Evolutionary conservation across 1,139 yeast genomes (phyloP).

Genomic region (Pichia sp.): DNA sequence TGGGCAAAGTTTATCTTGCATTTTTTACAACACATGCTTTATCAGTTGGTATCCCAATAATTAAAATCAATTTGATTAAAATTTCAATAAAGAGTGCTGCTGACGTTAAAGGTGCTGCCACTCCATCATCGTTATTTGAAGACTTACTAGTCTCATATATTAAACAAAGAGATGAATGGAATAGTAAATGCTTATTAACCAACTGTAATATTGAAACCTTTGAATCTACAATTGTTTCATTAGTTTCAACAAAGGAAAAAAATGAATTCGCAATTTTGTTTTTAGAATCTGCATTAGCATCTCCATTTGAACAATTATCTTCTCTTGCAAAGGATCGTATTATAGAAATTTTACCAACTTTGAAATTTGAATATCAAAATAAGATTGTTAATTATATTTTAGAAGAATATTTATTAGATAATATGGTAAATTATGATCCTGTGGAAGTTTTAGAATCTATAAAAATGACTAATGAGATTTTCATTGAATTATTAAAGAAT

Average conservation of each 20-base stretch:
- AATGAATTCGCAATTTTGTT: slow-evolving; percentile 53
- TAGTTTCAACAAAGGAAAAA: slow-evolving; percentile 57
- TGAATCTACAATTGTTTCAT: slow-evolving; percentile 48
- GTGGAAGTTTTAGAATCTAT: slow-evolving; percentile 48
- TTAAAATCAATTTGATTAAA: slow-evolving; percentile 38
- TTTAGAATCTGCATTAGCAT: slow-evolving; percentile 46
- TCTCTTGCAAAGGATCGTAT: slow-evolving; percentile 41
- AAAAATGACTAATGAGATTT: slow-evolving; percentile 39
- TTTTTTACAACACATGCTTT: slow-evolving; percentile 48
- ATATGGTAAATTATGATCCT: slow-evolving; percentile 40
- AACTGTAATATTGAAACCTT: slow-evolving; percentile 46
- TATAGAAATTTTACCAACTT: slow-evolving; percentile 44
- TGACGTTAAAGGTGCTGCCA: slow-evolving; percentile 32
- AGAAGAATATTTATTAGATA: slow-evolving; percentile 42
- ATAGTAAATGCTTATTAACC: slow-evolving; percentile 38
- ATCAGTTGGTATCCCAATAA: slow-evolving; percentile 37
- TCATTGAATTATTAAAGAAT: slow-evolving; percentile 44
- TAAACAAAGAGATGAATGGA: slow-evolving; percentile 39
- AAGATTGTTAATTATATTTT: slow-evolving; percentile 53
- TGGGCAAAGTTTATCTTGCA: slow-evolving; percentile 38
- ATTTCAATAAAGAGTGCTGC: slow-evolving; percentile 32
- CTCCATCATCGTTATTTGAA: slow-evolving; percentile 37
- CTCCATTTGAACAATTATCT: slow-evolving; percentile 46
- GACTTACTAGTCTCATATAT: slow-evolving; percentile 36
- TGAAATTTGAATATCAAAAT: slow-evolving; percentile 55